phyloP scores from a whole-genome alignment of 352 stramenopile species.

The Pilasporangium apinafurcum region DNA sequence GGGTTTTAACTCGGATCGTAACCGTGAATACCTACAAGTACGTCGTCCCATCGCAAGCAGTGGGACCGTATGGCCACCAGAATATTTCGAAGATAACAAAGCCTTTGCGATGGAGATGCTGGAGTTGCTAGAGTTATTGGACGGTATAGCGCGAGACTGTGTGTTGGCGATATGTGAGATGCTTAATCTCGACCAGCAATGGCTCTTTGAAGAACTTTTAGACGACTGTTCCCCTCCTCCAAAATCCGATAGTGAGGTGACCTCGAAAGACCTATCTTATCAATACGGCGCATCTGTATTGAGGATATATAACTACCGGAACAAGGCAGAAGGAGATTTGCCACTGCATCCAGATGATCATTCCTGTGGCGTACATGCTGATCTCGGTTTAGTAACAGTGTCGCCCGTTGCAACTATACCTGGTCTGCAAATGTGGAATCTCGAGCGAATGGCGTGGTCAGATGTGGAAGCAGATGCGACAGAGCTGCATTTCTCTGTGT shows the following conservation, averaged over 20 bases:
- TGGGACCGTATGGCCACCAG: constrained; percentile 70
- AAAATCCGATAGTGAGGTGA: constrained; percentile 12
- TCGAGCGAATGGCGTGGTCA: constrained; percentile 76
- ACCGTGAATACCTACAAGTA: constrained; percentile 77
- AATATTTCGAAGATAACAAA: constrained; percentile 50
- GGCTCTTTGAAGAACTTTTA: constrained; percentile 60
- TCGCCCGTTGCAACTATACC: constrained; percentile 69
- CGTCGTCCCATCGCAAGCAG: constrained; percentile 52
- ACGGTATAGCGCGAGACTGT: constrained; percentile 62
- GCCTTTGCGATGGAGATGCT: constrained; percentile 60
- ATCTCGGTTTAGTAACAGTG: constrained; percentile 74
- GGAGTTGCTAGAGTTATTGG: constrained; percentile 45
- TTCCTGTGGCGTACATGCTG: constrained; percentile 72
- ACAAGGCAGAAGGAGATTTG: constrained; percentile 30
- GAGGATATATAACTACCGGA: constrained; percentile 83
- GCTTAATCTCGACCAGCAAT: constrained; percentile 55
- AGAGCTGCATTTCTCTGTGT: constrained; percentile 69
- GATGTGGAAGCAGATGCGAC: constrained; percentile 64
- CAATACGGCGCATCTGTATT: constrained; percentile 78
- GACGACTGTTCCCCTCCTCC: constrained; percentile 41
- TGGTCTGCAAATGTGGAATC: constrained; percentile 82
- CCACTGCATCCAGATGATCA: constrained; percentile 43
- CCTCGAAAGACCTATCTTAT: constrained; percentile 31
- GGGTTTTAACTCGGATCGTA: constrained; percentile 63
- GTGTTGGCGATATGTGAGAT: constrained; percentile 71